Evolutionary conservation across 345 rosid genomes (phyloP).

Genomic region (Gossypioides kirkii): DNA sequence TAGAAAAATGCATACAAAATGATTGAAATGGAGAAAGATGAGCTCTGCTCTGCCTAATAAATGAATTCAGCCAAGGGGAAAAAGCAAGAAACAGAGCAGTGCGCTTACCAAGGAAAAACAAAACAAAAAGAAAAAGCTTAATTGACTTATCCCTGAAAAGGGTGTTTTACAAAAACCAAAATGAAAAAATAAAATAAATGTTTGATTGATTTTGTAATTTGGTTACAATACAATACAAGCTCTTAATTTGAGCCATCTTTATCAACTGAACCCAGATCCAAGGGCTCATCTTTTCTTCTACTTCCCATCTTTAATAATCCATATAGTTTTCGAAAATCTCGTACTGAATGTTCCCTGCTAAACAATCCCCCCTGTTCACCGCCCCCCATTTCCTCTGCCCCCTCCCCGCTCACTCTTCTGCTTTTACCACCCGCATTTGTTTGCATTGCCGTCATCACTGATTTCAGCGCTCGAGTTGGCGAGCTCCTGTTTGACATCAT

Average conservation of each 20-base stretch:
- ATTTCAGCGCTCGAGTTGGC: conserved; percentile 43
- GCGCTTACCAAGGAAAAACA: too few relatives aligned
- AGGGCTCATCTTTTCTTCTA: conserved; percentile 21
- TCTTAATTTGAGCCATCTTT: conserved; percentile 15
- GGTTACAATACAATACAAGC: neutral
- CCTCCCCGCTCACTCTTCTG: neutral
- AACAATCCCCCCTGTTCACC: neutral
- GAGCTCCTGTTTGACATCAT: conserved; percentile 50
- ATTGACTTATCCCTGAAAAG: neutral
- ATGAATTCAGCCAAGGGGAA: too few relatives aligned
- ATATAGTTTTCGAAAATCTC: conserved; percentile 25
- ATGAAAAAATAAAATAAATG: neutral
- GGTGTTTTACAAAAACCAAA: neutral
- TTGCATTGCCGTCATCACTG: conserved; percentile 41
- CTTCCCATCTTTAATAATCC: conserved; percentile 24
- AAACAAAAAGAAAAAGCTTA: neutral
- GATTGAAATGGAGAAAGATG: too few relatives aligned
- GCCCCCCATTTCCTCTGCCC: neutral
- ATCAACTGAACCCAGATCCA: conserved; percentile 10
- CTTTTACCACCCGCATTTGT: neutral
- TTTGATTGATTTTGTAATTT: neutral
- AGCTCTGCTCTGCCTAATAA: too few relatives aligned
- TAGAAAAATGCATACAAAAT: too few relatives aligned
- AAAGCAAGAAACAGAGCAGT: too few relatives aligned
- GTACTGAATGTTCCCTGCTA: conserved; percentile 8